Conservation (phyloP, 1,139 yeast species). For the Yamadazyma membranifaciens region DNA sequence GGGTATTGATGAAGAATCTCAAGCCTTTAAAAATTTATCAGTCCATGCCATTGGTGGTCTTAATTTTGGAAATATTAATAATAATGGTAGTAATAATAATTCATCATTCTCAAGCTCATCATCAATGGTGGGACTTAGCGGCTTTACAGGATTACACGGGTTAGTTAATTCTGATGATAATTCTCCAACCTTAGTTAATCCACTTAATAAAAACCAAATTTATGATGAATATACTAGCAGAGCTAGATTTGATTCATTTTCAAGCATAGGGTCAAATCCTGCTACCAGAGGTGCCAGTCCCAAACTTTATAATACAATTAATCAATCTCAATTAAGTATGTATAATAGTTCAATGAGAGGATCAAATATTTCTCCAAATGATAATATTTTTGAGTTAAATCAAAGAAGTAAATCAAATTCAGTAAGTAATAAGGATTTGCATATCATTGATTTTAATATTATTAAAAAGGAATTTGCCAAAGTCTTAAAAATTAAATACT, state of each 20-base stretch:
- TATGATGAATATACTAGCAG: slow-evolving; percentile 23
- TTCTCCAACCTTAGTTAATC: slow-evolving; percentile 7
- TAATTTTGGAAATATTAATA: background rate
- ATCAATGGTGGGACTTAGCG: slow-evolving; percentile 31
- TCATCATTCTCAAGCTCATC: slow-evolving; percentile 25
- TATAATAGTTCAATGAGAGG: slow-evolving; percentile 7
- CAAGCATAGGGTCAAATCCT: slow-evolving; percentile 16
- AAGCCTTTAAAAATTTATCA: slow-evolving; percentile 9
- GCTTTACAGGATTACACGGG: slow-evolving; percentile 26
- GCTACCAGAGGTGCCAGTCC: slow-evolving; percentile 19
- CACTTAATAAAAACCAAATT: slow-evolving; percentile 14
- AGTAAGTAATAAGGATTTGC: background rate
- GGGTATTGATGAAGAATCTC: slow-evolving; percentile 54
- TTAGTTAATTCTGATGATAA: slow-evolving; percentile 19
- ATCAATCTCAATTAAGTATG: slow-evolving; percentile 19
- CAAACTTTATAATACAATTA: slow-evolving; percentile 30
- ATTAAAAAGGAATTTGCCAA: slow-evolving; percentile 66
- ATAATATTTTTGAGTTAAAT: slow-evolving; percentile 7
- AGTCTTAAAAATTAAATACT: slow-evolving; percentile 54
- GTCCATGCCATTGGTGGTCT: background rate
- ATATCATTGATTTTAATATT: slow-evolving; percentile 14
- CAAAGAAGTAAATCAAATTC: slow-evolving; percentile 10
- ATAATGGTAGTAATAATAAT: background rate
- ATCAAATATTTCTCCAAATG: slow-evolving; percentile 6
- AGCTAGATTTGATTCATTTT: slow-evolving; percentile 20